These are phyloP conservation scores for Choiromyces venosus DNA, from an alignment of 495 filamentous ascomycete genomes.

Conservation along the genomic window DNA sequence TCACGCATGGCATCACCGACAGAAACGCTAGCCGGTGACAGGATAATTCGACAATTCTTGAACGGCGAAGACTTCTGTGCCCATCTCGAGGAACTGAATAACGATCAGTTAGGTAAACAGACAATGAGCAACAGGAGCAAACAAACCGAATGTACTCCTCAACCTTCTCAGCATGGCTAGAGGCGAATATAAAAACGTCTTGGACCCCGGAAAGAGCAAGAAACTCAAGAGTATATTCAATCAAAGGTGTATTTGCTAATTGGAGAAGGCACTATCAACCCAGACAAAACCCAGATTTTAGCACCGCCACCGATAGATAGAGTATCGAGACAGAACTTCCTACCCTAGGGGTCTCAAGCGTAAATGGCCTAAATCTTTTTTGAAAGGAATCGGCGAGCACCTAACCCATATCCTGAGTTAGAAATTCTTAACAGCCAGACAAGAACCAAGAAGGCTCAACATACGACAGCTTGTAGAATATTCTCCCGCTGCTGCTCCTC, in stretches of 20 bases:
- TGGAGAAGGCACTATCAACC: constrained; percentile 75
- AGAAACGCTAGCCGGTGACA: constrained; percentile 71
- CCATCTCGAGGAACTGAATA: constrained; percentile 62
- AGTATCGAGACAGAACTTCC: constrained; percentile 34
- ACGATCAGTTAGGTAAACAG: not conserved
- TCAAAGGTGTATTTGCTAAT: constrained; percentile 85
- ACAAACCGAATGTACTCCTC: constrained; percentile 66
- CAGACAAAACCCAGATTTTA: constrained; percentile 11
- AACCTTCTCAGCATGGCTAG: constrained; percentile 80
- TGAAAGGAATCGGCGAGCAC: constrained; percentile 90
- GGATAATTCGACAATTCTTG: constrained; percentile 72
- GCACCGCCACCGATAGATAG: not conserved
- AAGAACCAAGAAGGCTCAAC: constrained; percentile 35
- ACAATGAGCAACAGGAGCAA: not conserved
- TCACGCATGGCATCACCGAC: constrained; percentile 94
- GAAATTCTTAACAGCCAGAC: constrained; percentile 27
- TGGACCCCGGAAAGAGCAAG: constrained; percentile 88
- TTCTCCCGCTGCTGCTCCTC: constrained; percentile 70
- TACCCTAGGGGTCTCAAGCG: constrained; percentile 81
- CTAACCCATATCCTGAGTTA: constrained; percentile 28
- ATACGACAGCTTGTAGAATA: constrained; percentile 81
- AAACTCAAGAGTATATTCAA: constrained; percentile 97
- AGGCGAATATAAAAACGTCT: constrained; percentile 87
- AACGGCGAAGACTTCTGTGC: constrained; percentile 70
- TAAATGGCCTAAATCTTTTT: constrained; percentile 83